Evolutionary conservation across 805 yeast genomes (phyloP).

Genomic region (Nakazawaea ishiwadae): DNA sequence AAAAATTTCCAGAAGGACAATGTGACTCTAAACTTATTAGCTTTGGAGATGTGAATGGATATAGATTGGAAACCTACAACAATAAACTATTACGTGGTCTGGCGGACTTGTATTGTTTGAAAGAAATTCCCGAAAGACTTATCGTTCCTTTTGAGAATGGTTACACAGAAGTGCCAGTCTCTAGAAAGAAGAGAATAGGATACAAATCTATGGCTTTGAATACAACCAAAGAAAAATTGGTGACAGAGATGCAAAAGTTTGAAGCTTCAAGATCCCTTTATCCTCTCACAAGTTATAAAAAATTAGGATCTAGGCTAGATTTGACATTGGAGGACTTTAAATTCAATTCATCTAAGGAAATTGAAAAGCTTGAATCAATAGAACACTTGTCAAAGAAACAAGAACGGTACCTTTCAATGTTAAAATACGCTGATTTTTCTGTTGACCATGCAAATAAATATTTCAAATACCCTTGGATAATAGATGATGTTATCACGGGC

Average conservation of each 20-base stretch:
- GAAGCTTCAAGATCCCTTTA: neutral
- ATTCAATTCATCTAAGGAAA: conserved; percentile 2
- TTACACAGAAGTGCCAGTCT: conserved; percentile 4
- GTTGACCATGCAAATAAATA: conserved; percentile 5
- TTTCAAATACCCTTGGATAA: conserved; percentile 10
- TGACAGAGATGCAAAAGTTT: neutral
- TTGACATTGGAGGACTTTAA: conserved; percentile 1
- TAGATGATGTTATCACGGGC: conserved; percentile 6
- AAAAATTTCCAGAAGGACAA: conserved; percentile 1
- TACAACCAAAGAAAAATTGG: neutral
- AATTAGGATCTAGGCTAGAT: neutral
- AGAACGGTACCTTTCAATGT: neutral
- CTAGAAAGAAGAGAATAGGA: conserved; percentile 1
- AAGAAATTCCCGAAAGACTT: conserved; percentile 1
- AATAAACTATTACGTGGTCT: conserved; percentile 4
- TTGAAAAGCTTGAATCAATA: neutral
- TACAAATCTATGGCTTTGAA: neutral
- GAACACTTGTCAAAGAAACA: neutral
- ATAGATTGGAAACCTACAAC: conserved; percentile 2
- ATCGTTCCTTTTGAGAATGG: neutral
- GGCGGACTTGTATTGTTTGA: conserved; percentile 1
- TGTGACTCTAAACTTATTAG: neutral
- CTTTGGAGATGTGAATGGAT: conserved; percentile 4
- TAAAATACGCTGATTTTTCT: neutral
- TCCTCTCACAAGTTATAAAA: neutral